Conservation (phyloP, 257 asterid species). For the Paraleonurus japonicus region DNA sequence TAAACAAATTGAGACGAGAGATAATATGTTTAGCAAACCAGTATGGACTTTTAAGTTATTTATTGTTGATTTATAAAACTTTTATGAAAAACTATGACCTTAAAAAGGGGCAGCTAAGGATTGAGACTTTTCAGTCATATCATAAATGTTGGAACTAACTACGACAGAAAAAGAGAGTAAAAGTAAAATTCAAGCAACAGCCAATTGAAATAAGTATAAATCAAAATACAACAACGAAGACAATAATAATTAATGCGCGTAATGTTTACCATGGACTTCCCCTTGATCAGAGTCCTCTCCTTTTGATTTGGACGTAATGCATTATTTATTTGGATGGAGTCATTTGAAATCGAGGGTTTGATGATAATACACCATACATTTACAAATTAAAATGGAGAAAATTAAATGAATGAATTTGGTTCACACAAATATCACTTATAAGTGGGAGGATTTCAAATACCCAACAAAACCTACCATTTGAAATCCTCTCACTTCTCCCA, state of each 20-base stretch:
- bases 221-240: not conserved
- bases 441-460: no score
- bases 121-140: not conserved
- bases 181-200: constrained; percentile 1
- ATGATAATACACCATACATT: no score
- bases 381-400: no score
- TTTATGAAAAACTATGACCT: not conserved
- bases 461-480: no score
- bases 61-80: not conserved
- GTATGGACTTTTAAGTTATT: not conserved
- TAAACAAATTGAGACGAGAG: no score
- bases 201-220: not conserved
- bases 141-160: not conserved
- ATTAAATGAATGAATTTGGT: no score
- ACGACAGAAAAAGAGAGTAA: not conserved
- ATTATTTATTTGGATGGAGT: no score
- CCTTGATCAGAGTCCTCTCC: not conserved
- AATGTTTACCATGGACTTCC: not conserved
- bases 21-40: not conserved
- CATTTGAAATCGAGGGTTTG: no score
- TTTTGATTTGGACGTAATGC: no score
- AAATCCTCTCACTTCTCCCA: no score
- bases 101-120: not conserved
- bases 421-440: no score
- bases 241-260: not conserved